Conservation (phyloP, 495 filamentous ascomycete species). For the Chaetomium tenue region DNA sequence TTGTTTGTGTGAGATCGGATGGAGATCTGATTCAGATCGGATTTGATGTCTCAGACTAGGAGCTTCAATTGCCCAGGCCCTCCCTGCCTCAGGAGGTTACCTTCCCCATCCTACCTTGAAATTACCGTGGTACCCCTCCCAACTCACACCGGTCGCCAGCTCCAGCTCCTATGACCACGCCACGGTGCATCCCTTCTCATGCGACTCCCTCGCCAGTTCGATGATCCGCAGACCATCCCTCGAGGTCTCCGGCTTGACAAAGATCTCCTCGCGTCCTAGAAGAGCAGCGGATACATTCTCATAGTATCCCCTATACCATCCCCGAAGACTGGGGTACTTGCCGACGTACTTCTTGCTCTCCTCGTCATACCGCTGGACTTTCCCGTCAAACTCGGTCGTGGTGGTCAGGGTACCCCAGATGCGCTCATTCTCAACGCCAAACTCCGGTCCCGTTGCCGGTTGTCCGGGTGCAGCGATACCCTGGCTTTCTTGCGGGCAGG, state of each 20-base stretch:
- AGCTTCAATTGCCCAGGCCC: no score
- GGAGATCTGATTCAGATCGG: no score
- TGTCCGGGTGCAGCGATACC: constrained; percentile 54
- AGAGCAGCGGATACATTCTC: constrained; percentile 55
- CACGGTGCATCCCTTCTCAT: constrained; percentile 30
- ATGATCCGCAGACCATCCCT: constrained; percentile 62
- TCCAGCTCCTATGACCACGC: constrained; percentile 24
- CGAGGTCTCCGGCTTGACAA: constrained; percentile 61
- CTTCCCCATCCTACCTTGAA: no score
- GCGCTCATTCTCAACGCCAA: constrained; percentile 55
- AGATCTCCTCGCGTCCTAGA: constrained; percentile 38
- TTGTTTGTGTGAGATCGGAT: no score
- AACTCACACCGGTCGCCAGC: no score
- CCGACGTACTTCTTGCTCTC: constrained; percentile 31
- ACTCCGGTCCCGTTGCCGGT: constrained; percentile 40
- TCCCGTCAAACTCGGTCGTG: constrained; percentile 28
- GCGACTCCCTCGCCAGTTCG: constrained; percentile 58
- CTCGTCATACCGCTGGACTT: constrained; percentile 27
- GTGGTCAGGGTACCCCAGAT: constrained; percentile 40
- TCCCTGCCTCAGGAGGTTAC: no score
- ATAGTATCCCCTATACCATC: constrained; percentile 65
- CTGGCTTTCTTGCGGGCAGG: constrained; percentile 67
- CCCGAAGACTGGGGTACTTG: constrained; percentile 41
- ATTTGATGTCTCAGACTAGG: no score
- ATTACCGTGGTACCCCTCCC: no score